phyloP scores from a whole-genome alignment of 2,329 filamentous ascomycete genomes.

The Aureobasidium melanogenum region DNA sequence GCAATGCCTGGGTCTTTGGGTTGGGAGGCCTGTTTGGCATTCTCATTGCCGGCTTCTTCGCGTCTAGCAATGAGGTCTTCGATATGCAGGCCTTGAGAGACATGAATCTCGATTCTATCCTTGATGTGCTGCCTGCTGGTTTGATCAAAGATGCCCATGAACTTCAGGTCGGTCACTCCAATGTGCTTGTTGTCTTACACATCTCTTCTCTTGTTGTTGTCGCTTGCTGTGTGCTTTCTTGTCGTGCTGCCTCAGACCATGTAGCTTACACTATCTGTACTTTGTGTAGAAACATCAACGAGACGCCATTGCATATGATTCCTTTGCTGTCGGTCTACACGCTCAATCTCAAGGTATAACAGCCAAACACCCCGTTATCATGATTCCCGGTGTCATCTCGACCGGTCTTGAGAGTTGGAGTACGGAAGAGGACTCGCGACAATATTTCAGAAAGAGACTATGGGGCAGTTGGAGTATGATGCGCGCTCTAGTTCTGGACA shows the following conservation, averaged over 20 bases:
- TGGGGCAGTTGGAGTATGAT: conserved; percentile 99
- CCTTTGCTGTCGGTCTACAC: conserved; percentile 82
- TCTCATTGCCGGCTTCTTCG: conserved; percentile 81
- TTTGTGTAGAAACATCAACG: conserved; percentile 65
- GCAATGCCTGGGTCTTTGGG: conserved; percentile 73
- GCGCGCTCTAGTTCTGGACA: conserved; percentile 85
- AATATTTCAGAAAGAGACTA: conserved; percentile 86
- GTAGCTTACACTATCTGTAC: conserved; percentile 13
- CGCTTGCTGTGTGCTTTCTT: background rate
- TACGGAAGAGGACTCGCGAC: conserved; percentile 71
- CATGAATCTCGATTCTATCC: conserved; percentile 71
- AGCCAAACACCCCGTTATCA: conserved; percentile 82
- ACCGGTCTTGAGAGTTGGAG: conserved; percentile 97
- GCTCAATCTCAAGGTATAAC: conserved; percentile 70
- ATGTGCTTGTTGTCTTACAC: background rate
- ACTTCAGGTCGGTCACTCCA: conserved; percentile 54
- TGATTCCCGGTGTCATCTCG: conserved; percentile 96
- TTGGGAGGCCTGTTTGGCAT: conserved; percentile 87
- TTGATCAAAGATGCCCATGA: conserved; percentile 80
- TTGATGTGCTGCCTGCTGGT: conserved; percentile 80
- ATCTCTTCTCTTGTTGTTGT: background rate
- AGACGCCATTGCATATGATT: conserved; percentile 83
- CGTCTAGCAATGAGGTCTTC: conserved; percentile 80
- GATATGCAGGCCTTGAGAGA: conserved; percentile 65
- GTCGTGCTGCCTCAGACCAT: background rate